Base-by-base conservation (phyloP, 306 rosid species). In the Acacia acuminata region DNA sequence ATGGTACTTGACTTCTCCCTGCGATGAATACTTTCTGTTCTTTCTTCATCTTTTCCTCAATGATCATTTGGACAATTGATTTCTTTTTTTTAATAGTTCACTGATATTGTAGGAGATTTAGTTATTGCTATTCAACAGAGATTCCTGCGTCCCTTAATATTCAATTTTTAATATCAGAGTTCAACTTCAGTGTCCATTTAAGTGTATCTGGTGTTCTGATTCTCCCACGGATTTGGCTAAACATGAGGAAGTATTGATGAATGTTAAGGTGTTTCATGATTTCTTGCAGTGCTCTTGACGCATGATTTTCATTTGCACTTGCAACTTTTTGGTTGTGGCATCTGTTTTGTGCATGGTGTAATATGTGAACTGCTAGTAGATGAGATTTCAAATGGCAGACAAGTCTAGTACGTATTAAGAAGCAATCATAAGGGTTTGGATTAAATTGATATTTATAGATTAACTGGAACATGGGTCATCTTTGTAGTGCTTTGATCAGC, bases 1-100 rank as follows among this genome's bases (percentile, higher is more conserved):
- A 88, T 87, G 99, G 99, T 95, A 95, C 85, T 84, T 85, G 82
- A 89, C 82, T 84, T 88, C 68, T 88, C 91, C 82, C 84, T 79
- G 82, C 83, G 7, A 64, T 83, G 82, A 67, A 58, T 83, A 75
- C 75, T 74, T 81, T 85, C 81, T 86, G 86, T 87, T 82, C 70
- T 63, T 63, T 63, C 78, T 71, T 70, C 65, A n/a, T 74, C 65
- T 14, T 67, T 50, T 44, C 19, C 38, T 25, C 22, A 60, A 22
- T 45, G 75, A 67, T 56, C 32, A 16, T 63, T 55, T 27, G 10
- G 27, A 61, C 9, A 38, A 16, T 27, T 14, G 66, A 42, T 42
- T 77, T 25, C 2, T 10, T 40, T 40, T 43, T 43, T 43, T 14
- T 32, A 32, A 9, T 58, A 8, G 30, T 56, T 10, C 38, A 20